These are phyloP conservation scores for Kodamaea kaohsiungensis DNA, from an alignment of 805 yeast species.

Conservation along the genomic window DNA sequence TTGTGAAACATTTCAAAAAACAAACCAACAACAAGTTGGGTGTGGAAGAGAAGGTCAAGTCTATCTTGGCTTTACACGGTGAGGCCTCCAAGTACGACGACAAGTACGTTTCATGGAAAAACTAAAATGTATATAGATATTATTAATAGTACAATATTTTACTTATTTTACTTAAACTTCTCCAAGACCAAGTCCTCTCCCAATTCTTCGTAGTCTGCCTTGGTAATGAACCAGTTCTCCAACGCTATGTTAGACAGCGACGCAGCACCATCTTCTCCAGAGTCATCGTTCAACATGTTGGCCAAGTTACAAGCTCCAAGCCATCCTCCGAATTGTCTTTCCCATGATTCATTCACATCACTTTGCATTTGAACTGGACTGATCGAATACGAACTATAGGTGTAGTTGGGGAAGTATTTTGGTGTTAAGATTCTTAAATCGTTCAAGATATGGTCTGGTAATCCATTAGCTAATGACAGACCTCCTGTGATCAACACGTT, in stretches of 20 bases:
- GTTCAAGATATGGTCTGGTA: constrained; percentile 54
- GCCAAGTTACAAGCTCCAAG: constrained; percentile 73
- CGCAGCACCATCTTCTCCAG: constrained; percentile 29
- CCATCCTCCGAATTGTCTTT: constrained; percentile 64
- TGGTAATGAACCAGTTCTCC: constrained; percentile 57
- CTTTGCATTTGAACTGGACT: constrained; percentile 27
- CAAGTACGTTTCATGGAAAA: constrained; percentile 44
- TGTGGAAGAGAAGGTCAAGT: constrained; percentile 57
- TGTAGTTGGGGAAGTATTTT: constrained; percentile 48
- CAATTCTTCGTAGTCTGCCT: constrained; percentile 63
- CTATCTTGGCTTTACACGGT: constrained; percentile 60
- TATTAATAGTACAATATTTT: constrained; percentile 4
- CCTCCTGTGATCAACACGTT: constrained; percentile 64
- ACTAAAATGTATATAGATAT: constrained; percentile 22
- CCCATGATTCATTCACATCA: constrained; percentile 41
- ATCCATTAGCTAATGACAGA: constrained; percentile 53
- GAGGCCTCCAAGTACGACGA: constrained; percentile 40
- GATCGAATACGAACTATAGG: constrained; percentile 37
- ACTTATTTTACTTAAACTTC: constrained; percentile 28
- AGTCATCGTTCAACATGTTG: constrained; percentile 49
- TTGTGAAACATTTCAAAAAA: constrained; percentile 59
- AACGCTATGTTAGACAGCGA: constrained; percentile 36
- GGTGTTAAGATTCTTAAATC: constrained; percentile 51
- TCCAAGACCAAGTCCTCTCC: constrained; percentile 48
- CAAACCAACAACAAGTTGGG: constrained; percentile 58